These are phyloP conservation scores for Penicillium paxilli DNA, from an alignment of 495 filamentous ascomycete genomes.

Conservation along the genomic window DNA sequence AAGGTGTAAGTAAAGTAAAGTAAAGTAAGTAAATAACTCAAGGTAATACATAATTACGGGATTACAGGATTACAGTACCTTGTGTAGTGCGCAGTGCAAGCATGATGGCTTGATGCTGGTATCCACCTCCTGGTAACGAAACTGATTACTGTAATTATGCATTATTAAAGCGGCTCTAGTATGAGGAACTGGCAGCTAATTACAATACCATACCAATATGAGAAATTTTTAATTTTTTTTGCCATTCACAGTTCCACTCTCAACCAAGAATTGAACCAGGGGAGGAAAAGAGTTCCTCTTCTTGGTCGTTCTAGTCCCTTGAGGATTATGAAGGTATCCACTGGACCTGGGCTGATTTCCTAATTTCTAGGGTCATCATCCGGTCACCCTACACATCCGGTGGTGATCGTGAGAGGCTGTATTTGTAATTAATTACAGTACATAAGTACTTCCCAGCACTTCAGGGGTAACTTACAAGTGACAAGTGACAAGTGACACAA, in stretches of 20 bases:
- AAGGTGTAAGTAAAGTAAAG: not conserved
- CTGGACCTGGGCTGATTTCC: not conserved
- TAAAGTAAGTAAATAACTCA: no score
- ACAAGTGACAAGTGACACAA: no score
- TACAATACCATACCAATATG: not conserved
- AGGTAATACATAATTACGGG: no score
- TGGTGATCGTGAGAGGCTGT: no score
- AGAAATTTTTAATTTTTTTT: not conserved
- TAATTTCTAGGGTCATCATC: not conserved
- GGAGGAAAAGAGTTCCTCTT: not conserved
- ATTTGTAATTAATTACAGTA: no score
- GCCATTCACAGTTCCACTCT: not conserved
- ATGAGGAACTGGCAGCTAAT: not conserved
- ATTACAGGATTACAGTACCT: no score
- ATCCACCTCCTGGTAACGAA: slow-evolving; percentile 23
- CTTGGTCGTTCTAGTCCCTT: not conserved
- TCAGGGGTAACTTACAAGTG: no score
- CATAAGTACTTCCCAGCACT: no score
- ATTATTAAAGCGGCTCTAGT: not conserved
- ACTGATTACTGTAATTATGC: not conserved
- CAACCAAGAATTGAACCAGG: not conserved
- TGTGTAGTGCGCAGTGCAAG: no score
- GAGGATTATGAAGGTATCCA: not conserved
- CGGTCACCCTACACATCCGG: not conserved
- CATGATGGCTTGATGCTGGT: slow-evolving; percentile 8